Evolutionary conservation across 2,329 filamentous ascomycete species (phyloP).

Genomic region (Trichoderma atrobrunneum): DNA sequence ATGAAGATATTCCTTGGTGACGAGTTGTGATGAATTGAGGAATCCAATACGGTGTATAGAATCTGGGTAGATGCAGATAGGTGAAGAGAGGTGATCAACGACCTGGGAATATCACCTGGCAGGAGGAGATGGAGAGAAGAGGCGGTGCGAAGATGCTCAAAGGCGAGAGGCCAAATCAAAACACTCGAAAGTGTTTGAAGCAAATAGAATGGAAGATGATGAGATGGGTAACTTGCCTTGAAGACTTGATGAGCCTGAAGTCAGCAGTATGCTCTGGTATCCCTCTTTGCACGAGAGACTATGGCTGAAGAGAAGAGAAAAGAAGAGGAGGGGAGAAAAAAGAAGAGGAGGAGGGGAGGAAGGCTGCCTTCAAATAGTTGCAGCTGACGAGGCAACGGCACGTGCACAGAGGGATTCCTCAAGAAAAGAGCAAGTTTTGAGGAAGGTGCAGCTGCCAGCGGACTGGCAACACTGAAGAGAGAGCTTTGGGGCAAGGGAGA

Average conservation of each 20-base stretch:
- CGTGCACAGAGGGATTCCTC: neutral
- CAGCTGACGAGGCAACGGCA: conserved; percentile 25
- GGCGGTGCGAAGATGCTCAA: too few species aligned
- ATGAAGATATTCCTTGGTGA: neutral
- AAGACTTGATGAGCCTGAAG: neutral
- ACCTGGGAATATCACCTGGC: neutral
- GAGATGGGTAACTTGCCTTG: neutral
- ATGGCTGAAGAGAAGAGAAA: neutral
- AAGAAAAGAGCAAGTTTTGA: neutral
- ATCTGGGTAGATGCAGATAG: neutral
- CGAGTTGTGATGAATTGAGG: neutral
- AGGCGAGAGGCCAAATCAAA: neutral
- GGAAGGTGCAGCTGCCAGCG: neutral
- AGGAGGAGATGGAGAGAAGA: neutral
- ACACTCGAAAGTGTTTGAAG: neutral
- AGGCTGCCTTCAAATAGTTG: conserved; percentile 3
- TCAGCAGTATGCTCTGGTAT: neutral
- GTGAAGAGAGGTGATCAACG: neutral
- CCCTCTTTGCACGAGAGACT: neutral
- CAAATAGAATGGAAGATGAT: neutral
- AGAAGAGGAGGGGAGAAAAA: conserved; percentile 5
- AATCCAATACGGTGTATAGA: neutral
- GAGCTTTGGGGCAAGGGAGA: neutral
- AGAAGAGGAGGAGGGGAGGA: neutral
- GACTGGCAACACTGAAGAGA: too few species aligned